phyloP scores from a whole-genome alignment of 495 filamentous ascomycete species.

The Hamigera avellanea region DNA sequence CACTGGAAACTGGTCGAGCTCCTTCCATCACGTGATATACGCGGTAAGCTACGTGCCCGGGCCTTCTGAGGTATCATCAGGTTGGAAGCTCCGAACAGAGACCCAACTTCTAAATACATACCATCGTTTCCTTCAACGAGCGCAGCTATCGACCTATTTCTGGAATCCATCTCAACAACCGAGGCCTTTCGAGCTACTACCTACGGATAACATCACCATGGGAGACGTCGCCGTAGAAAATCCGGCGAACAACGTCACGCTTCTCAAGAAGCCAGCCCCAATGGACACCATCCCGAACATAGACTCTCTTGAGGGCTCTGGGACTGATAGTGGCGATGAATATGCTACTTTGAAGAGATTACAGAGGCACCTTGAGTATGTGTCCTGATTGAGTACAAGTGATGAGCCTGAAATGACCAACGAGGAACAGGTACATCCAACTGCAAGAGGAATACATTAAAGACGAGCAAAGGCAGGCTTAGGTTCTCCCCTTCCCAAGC shows the following conservation, averaged over 20 bases:
- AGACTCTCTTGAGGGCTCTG: conserved; percentile 72
- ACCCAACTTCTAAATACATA: too few species aligned
- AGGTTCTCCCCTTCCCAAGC: not conserved
- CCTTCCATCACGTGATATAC: not conserved
- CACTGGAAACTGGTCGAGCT: too few species aligned
- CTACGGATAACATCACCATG: too few species aligned
- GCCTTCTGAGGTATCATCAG: too few species aligned
- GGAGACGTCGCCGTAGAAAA: conserved; percentile 76
- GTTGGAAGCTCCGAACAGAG: too few species aligned
- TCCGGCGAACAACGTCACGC: conserved; percentile 56
- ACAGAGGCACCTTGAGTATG: conserved; percentile 87
- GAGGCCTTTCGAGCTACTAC: too few species aligned
- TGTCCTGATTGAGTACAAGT: not conserved
- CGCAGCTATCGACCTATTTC: too few species aligned
- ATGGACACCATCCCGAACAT: conserved; percentile 77
- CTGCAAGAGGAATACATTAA: conserved; percentile 99
- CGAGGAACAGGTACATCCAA: conserved; percentile 64
- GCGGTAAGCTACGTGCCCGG: not conserved
- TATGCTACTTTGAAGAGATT: conserved; percentile 92
- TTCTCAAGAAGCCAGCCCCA: conserved; percentile 67
- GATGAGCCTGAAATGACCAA: too few species aligned
- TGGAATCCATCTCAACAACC: too few species aligned
- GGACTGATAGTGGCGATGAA: conserved; percentile 76
- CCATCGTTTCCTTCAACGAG: too few species aligned
- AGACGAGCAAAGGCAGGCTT: conserved; percentile 82